These are phyloP conservation scores for Plasmodium coatneyi DNA, from an alignment of 169 alveolate genomes.

Conservation along the genomic window DNA sequence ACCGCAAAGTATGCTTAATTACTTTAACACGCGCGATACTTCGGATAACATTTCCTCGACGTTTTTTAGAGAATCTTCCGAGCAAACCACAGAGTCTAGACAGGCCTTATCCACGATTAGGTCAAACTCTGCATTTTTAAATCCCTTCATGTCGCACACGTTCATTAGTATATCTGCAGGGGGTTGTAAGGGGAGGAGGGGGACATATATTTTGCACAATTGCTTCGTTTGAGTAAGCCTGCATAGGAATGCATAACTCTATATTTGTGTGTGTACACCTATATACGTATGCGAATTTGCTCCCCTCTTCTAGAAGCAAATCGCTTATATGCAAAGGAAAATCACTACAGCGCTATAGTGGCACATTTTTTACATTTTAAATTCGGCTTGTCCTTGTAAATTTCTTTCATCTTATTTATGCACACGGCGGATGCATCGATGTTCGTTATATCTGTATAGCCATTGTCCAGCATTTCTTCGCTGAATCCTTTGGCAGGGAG, in stretches of 20 bases:
- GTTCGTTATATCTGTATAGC: constrained; percentile 62
- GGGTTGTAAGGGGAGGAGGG: neutral
- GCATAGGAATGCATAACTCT: neutral
- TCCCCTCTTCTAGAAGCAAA: neutral
- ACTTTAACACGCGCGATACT: constrained; percentile 68
- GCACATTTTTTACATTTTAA: constrained; percentile 51
- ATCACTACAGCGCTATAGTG: neutral
- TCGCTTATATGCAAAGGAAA: neutral
- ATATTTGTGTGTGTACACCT: neutral
- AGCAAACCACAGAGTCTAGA: constrained; percentile 80
- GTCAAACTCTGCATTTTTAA: constrained; percentile 77
- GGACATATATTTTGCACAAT: neutral
- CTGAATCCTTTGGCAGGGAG: constrained; percentile 35
- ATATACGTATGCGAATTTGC: neutral
- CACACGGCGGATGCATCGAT: constrained; percentile 70
- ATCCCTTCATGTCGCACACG: constrained; percentile 71
- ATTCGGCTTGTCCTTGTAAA: constrained; percentile 53
- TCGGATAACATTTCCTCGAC: constrained; percentile 70
- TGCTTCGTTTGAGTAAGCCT: neutral
- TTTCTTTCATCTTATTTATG: constrained; percentile 63
- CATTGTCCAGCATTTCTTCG: constrained; percentile 69
- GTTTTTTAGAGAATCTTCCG: constrained; percentile 63
- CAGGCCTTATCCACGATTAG: constrained; percentile 85
- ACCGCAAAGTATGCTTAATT: neutral
- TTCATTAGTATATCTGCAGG: constrained; percentile 49